Evolutionary conservation across 306 rosid species (phyloP), one percentile per base, ranked within the genome.

Genomic region (Prunus mume): DNA sequence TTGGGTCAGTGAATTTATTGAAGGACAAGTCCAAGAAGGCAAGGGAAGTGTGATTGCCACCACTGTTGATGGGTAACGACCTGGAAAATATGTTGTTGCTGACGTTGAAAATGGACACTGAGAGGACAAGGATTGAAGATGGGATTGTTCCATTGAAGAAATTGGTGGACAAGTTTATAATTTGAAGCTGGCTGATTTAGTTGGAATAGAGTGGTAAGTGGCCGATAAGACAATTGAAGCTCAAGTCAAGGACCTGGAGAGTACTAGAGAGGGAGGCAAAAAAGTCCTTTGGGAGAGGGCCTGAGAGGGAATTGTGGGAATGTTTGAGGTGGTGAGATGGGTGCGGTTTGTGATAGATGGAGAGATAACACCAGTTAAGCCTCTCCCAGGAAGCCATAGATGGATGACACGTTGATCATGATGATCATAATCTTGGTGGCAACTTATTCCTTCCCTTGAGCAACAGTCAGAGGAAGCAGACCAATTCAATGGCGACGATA

Each of bases 81-180:
- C 57, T 9, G 2, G 57, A 4, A 52, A 52, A 52, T 22, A 9
- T 14, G 58, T 52, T 52, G 2, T 14, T 14, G 58, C 58, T 52
- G 10, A 52, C 22, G 18, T 52, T 52, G 9, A 52, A 18, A 52
- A 5, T 52, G 22, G 78, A 2, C 15, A 10, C 17, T 69, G 81
- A 89, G 81, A 22, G 58, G 2, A 52, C 20, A 18, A 52, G 7
- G 22, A 52, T 14, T 9, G 10, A 52, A 52, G 75, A n/a, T 14
- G 93, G 85, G n/a, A 90, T 81, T 43, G 68, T 45, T n/a, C 27
- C 24, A 7, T 56, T 2, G 12, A 56, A 56, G 14, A n/a, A 20
- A 9, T 56, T 56, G 24, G 28, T 56, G 4, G 62, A 56, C 12
- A n/a, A 56, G 27, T 56, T 8, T 0, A 56, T 2, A 19, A 20